Evolutionary conservation across 805 yeast species (phyloP).

Genomic region (Kuraishia ogatae): DNA sequence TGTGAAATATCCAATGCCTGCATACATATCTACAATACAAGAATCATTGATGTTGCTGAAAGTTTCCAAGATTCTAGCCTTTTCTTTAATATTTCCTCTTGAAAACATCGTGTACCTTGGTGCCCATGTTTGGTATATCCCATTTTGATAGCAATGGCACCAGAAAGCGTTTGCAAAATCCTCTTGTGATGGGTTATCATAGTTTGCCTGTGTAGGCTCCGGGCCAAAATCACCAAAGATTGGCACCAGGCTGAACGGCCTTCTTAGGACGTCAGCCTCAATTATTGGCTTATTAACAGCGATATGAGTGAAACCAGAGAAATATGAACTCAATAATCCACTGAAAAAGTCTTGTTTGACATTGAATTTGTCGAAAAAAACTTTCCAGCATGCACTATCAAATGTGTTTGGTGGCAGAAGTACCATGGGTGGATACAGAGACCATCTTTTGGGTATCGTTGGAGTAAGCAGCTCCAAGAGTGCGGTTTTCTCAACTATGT

Average conservation of each 20-base stretch:
- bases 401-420: constrained; percentile 45
- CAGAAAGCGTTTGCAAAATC: constrained; percentile 56
- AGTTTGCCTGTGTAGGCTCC: constrained; percentile 14
- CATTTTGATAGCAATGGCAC: constrained; percentile 67
- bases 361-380: constrained; percentile 10
- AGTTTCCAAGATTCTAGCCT: constrained; percentile 47
- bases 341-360: constrained; percentile 10
- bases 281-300: constrained; percentile 67
- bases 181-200: constrained; percentile 25
- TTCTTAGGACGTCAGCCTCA: constrained; percentile 26
- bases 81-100: constrained; percentile 79
- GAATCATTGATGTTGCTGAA: constrained; percentile 27
- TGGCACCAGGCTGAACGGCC: constrained; percentile 55
- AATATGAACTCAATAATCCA: constrained; percentile 6
- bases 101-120: constrained; percentile 84
- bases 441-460: constrained; percentile 28
- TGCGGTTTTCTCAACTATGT: not conserved
- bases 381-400: constrained; percentile 26
- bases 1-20: constrained; percentile 83
- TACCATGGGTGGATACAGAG: constrained; percentile 60
- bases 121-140: constrained; percentile 74
- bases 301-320: constrained; percentile 37
- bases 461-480: not conserved
- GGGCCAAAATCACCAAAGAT: constrained; percentile 64
- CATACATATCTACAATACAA: constrained; percentile 60